Base-by-base conservation (phyloP, 2,329 filamentous ascomycete species). In the Plenodomus lindquistii region DNA sequence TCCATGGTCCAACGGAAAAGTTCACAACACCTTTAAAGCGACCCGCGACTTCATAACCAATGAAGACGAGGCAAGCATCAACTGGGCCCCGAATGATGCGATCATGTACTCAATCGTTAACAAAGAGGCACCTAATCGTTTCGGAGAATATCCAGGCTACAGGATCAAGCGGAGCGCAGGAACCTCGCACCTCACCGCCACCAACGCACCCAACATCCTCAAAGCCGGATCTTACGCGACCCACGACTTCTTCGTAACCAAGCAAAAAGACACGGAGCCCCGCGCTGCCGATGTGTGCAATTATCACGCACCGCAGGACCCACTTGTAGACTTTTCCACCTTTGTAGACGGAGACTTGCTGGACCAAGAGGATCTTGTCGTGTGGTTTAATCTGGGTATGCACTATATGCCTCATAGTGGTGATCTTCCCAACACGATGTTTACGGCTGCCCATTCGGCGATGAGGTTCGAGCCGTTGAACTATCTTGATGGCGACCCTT, bases 191-290 rank as follows among this genome's bases (percentile, higher is more conserved):
- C 59, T 83, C 31, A 81, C 80, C 0, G 74, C 81, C 13, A 44
- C 73, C 22, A 74, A 82, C 57, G 81, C 78, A 4, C 75, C 72
- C 10, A 76, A 75, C 13, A 62, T 79, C 0, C 70, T 64, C 10
- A 76, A 79, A 29, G 72, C 78, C 0, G 78, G 74, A 0, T 66
- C 71, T 19, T 84, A 77, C 73, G 77, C 80, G 2, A 74, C 73
- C 16, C 71, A 81, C 52, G 77, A 84, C 59, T 55, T 85, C 4
- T 79, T 76, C 59, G 71, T 82, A 16, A 74, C 79, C 2, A 69
- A 71, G 48, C 78, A 75, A 6, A 79, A 83, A 45, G 80, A 84
- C 55, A 78, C 74, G 0, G 81, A 84, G 62, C 78, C n/a, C n/a
- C n/a, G n/a, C n/a, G n/a, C 78, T 29, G 74, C 77, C 0, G 73